Conservation (phyloP, 1,284 basidiomycete genomes). For the Laetiporus sulphureus region DNA sequence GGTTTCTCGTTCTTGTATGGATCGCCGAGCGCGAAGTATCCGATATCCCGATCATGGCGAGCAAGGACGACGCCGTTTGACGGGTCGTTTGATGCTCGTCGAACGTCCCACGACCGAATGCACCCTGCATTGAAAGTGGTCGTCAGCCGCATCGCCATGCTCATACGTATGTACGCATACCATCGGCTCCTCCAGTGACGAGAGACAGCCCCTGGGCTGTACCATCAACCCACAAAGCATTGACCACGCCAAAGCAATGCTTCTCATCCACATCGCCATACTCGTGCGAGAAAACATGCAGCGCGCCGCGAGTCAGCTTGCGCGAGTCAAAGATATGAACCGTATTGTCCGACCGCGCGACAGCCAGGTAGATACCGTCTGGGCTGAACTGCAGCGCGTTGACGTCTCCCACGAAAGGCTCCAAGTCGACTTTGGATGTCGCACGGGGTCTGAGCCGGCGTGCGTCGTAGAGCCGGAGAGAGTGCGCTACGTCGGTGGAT, state of each 20-base stretch:
- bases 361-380: constrained; percentile 52
- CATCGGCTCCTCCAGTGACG: constrained; percentile 59
- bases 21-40: constrained; percentile 54
- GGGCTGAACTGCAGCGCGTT: constrained; percentile 48
- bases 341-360: constrained; percentile 53
- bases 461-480: constrained; percentile 53
- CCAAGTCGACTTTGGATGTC: constrained; percentile 21
- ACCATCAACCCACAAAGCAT: constrained; percentile 50
- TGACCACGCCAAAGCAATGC: constrained; percentile 44
- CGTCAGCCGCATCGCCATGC: too few species aligned
- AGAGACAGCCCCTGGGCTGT: constrained; percentile 37
- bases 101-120: constrained; percentile 59
- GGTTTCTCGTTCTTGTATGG: constrained; percentile 41
- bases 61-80: constrained; percentile 45
- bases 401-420: constrained; percentile 38
- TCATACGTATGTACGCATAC: constrained; percentile 35
- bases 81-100: constrained; percentile 28
- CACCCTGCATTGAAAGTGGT: constrained; percentile 44
- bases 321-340: constrained; percentile 59
- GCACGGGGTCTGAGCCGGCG: constrained; percentile 25
- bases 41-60: constrained; percentile 48
- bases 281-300: constrained; percentile 43
- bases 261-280: constrained; percentile 13
- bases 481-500: constrained; percentile 26
- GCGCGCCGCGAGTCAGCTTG: constrained; percentile 36